A percentile compares a stretch with the other conserved stretches of the same genome.
Evolutionary conservation across 2,329 filamentous ascomycete genomes (phyloP).

Genomic region (Lasiodiplodia hormozganensis): DNA sequence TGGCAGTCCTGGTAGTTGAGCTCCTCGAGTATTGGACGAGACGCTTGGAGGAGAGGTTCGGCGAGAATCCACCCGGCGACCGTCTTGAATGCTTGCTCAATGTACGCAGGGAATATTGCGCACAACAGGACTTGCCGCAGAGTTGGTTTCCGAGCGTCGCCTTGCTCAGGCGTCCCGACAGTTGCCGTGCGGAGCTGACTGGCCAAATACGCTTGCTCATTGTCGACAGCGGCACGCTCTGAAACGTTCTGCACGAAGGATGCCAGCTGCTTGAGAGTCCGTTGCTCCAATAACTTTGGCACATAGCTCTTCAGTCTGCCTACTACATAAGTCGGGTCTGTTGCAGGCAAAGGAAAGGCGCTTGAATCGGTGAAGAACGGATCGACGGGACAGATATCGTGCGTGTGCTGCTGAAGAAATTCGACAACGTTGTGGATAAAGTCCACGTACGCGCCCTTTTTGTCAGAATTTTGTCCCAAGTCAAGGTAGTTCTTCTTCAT

Average conservation of each 20-base stretch:
- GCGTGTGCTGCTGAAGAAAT: conserved; percentile 66
- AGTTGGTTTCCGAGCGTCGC: conserved; percentile 50
- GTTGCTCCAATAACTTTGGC: conserved; percentile 57
- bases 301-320: conserved; percentile 66
- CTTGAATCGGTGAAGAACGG: conserved; percentile 67
- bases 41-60: conserved; percentile 59
- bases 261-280: conserved; percentile 61
- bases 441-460: conserved; percentile 63
- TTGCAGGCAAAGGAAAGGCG: conserved; percentile 65
- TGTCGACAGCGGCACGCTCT: conserved; percentile 64
- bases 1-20: conserved; percentile 56
- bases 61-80: conserved; percentile 59
- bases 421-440: conserved; percentile 68
- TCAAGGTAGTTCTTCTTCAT: conserved; percentile 69
- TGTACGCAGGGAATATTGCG: conserved; percentile 64
- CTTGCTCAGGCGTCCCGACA: conserved; percentile 51
- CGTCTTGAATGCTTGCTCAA: conserved; percentile 56
- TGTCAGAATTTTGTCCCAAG: conserved; percentile 47
- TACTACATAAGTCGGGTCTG: conserved; percentile 68
- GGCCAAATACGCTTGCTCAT: conserved; percentile 63
- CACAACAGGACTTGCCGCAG: conserved; percentile 61
- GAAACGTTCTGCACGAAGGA: conserved; percentile 66
- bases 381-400: conserved; percentile 63
- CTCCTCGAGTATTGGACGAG: conserved; percentile 50
- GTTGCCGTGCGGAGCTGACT: conserved; percentile 61